phyloP scores from a whole-genome alignment of 768 basidiomycete species.

The Sistotremastrum suecicum region DNA sequence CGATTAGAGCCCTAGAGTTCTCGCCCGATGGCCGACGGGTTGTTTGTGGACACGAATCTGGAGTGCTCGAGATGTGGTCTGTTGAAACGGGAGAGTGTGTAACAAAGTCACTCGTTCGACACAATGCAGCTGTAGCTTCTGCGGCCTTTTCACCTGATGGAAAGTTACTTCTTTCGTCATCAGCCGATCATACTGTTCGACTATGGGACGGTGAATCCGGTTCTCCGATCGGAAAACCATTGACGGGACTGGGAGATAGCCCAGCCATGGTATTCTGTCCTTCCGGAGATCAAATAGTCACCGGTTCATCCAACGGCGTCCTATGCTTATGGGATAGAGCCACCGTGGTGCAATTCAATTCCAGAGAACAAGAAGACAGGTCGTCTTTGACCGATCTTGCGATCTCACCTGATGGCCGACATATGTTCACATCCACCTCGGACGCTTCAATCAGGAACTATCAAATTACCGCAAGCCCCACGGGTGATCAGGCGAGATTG shows the following conservation, averaged over 20 bases:
- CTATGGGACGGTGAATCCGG: not conserved
- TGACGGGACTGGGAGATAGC: not conserved
- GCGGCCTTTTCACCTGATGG: constrained; percentile 1
- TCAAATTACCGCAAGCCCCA: not conserved
- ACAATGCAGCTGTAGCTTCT: not conserved
- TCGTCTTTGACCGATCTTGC: too few relatives aligned
- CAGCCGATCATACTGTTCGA: not conserved
- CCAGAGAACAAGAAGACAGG: not conserved
- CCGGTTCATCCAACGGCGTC: not conserved
- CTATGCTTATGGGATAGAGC: constrained; percentile 2
- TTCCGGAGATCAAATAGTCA: not conserved
- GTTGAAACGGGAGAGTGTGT: not conserved
- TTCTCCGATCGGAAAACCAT: not conserved
- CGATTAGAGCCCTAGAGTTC: too few relatives aligned
- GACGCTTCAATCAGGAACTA: not conserved
- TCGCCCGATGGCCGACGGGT: too few relatives aligned
- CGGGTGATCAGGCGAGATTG: too few relatives aligned
- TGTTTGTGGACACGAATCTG: too few relatives aligned
- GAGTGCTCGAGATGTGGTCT: not conserved
- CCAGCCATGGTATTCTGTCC: not conserved
- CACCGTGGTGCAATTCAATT: not conserved
- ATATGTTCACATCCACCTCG: not conserved
- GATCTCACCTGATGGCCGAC: not conserved
- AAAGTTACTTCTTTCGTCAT: not conserved
- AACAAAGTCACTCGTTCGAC: not conserved